A percentile compares a stretch with the other conserved stretches of the same genome.
Conservation (phyloP, 345 rosid species). For the Limnanthes douglasii region DNA sequence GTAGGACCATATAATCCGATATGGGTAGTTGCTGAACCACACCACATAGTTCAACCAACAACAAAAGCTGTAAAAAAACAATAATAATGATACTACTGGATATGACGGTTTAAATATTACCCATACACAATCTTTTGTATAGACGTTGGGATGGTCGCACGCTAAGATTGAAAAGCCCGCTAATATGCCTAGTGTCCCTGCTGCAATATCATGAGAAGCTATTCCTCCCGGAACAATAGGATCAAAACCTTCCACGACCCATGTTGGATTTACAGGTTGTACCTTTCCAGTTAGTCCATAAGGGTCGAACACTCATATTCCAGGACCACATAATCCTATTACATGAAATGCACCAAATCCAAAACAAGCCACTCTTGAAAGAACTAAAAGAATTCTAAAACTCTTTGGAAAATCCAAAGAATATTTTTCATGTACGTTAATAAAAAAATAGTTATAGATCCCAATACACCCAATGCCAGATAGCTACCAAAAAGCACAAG, state of each 20-base stretch:
- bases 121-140: background rate
- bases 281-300: too few species aligned
- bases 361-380: background rate
- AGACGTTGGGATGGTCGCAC: background rate
- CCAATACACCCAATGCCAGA: background rate
- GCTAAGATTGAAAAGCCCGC: background rate
- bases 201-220: background rate
- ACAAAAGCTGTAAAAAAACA: background rate
- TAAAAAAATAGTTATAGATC: background rate
- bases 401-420: too few species aligned
- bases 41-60: background rate
- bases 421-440: background rate
- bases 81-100: background rate
- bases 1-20: constrained; percentile 6
- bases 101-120: background rate
- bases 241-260: background rate
- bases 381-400: background rate
- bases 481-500: background rate
- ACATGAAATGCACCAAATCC: too few species aligned
- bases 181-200: background rate
- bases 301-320: background rate
- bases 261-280: background rate
- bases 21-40: constrained; percentile 7
- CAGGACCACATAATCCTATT: background rate
- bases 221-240: background rate